A percentile compares a stretch with the other conserved stretches of the same genome.
Evolutionary conservation across 345 rosid species (phyloP).

Genomic region (Rhodamnia argentea): DNA sequence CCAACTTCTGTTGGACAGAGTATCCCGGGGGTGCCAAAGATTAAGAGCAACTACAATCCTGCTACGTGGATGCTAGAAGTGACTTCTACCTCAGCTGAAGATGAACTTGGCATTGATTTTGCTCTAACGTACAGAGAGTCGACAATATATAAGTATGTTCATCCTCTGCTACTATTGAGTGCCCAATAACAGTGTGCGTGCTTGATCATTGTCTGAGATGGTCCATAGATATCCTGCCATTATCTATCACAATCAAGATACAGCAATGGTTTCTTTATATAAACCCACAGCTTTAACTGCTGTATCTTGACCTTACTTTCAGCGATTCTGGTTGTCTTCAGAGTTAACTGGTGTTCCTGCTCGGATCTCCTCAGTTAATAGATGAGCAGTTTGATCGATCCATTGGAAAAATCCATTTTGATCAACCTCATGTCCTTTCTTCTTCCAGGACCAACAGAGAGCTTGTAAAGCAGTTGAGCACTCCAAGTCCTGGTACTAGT

Average conservation of each 20-base stretch:
- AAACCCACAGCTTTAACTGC: background rate
- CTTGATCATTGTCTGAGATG: background rate
- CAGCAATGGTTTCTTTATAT: background rate
- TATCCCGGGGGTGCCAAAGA: conserved; percentile 46
- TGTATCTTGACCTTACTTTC: background rate
- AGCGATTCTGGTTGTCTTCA: background rate
- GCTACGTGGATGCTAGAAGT: conserved; percentile 82
- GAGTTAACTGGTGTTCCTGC: background rate
- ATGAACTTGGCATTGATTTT: conserved; percentile 54
- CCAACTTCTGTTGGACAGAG: conserved; percentile 16
- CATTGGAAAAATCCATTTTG: background rate
- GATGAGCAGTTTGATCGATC: background rate
- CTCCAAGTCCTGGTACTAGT: conserved; percentile 29
- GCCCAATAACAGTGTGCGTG: background rate
- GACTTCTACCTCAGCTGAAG: conserved; percentile 49
- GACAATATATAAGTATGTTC: conserved; percentile 36
- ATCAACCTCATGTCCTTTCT: background rate
- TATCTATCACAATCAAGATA: background rate
- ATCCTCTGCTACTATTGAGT: background rate
- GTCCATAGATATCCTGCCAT: background rate
- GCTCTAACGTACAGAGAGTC: conserved; percentile 41
- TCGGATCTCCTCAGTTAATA: background rate
- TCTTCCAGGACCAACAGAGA: conserved; percentile 37
- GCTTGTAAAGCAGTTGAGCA: conserved; percentile 31
- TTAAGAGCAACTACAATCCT: conserved; percentile 60